Base-by-base conservation (phyloP, 352 stramenopile species). In the Phytophthora boehmeriae region DNA sequence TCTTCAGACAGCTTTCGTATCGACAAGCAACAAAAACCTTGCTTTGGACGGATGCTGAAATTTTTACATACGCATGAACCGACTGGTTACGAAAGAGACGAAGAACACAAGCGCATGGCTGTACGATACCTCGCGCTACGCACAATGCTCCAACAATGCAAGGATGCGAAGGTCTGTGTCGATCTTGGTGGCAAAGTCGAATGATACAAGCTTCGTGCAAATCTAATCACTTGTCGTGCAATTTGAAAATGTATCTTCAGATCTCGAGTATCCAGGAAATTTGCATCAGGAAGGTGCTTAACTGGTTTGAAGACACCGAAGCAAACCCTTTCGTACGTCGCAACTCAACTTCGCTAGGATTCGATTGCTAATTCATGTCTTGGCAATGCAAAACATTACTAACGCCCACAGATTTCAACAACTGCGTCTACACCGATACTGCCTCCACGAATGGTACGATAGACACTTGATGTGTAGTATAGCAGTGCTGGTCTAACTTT, bases 51-150 rank as follows among this genome's bases (percentile, higher is more conserved):
- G 0, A 41, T 88, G 39, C 17, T 88, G 35, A 88, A 82, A 43
- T 90, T 87, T 25, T 38, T 88, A 11, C 67, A 59, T n/a, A 27
- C 86, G 25, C 63, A 87, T 39, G 74, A 88, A n/a, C 80, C 80
- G 2, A 90, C 78, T 1, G 78, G 78, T 1, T 64, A 79, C 53
- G 77, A 89, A 50, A 77, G 63, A 27, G 80, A 90, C 16, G 68
- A 77, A 20, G 52, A 69, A 8, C 75, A 88, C 48, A 92, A 90
- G 32, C 71, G 72, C 36, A 46, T 60, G 5, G 71, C 78, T 0
- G 59, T 90, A 16, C 75, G 76, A 0, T 90, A 88, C 41, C 59
- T 90, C 1, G 73, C 71, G 8, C 48, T 92, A 3, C 73, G 70
- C 36, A 66, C 63, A 14, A 83, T 92, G 72, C 61, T 90, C 9